Evolutionary conservation across 192 early-diverging fungal species (phyloP), one percentile per base, ranked within the genome.

Genomic region (Chytriomyces confervae): DNA sequence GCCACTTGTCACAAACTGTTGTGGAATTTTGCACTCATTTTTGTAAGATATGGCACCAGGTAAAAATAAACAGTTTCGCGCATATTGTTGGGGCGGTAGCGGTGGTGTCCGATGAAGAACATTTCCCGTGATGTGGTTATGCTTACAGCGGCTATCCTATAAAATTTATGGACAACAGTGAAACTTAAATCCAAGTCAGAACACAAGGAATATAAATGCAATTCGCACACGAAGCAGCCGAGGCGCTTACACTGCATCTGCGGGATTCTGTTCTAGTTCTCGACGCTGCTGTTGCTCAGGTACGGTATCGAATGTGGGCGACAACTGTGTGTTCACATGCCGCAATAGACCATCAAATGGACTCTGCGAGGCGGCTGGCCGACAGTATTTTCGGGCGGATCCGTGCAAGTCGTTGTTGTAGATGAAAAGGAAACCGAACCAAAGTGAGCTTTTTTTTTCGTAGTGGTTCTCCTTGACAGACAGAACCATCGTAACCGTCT

Each of bases 301-400:
- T 70, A 13, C 5, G 27, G 10, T 24, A 3, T 29, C 10, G n/a
- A 64, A 16, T 64, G n/a, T 3, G 27, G 27, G 27, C 10, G 10
- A 27, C 3, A 24, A 27, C 3, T 16, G n/a, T 24, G 2, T 64
- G 7, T 64, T 64, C n/a, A 64, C 10, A 10, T 7, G 8, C 13
- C 5, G 13, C 18, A 70, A 53, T 16, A 70, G 69, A 50, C 53
- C 24, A 47, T 70, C 36, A 23, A 70, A 27, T 70, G 69, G 69
- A 70, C 45, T 13, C 6, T 70, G 7, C 10, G 7, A 16, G 24
- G 50, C 20, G 69, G 69, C n/a, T 27, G 10, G 7, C 8, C 7
- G n/a, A 11, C 69, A 6, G 6, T 70, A 8, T 57, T 70, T 50
- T 47, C 69, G 1, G 47, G 69, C 6, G 69, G 69, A 8, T 53